Evolutionary conservation across 2,329 filamentous ascomycete species (phyloP).

Genomic region (Stachybotrys echinatus): DNA sequence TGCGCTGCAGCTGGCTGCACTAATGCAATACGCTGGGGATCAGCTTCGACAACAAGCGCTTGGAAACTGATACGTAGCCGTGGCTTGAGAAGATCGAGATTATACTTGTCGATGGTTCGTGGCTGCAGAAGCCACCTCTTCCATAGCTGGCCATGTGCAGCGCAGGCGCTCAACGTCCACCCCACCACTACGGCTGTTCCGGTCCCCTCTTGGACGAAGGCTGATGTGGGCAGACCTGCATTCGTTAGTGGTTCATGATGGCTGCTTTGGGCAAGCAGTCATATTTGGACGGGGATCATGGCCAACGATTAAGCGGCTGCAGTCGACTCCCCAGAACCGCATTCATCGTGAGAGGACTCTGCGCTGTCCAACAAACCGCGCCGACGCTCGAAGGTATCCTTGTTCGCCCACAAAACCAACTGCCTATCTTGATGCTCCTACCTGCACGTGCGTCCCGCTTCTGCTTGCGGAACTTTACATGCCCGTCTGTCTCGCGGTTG

Average conservation of each 20-base stretch:
- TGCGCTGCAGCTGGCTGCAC: too few relatives aligned
- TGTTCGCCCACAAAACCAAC: not conserved
- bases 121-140: too few relatives aligned
- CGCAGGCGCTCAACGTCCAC: too few relatives aligned
- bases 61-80: too few relatives aligned
- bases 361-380: not conserved
- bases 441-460: not conserved
- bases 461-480: not conserved
- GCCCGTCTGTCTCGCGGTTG: not conserved
- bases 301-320: too few relatives aligned
- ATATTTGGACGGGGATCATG: not conserved
- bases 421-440: not conserved
- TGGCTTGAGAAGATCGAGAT: too few relatives aligned
- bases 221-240: not conserved
- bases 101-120: too few relatives aligned
- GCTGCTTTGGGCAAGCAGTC: not conserved
- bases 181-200: not conserved
- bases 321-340: not conserved
- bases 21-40: too few relatives aligned
- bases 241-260: not conserved
- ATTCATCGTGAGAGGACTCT: not conserved
- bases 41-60: too few relatives aligned
- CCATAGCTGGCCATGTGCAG: too few relatives aligned
- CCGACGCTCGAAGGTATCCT: too few relatives aligned
- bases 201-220: too few relatives aligned